Evolutionary conservation across 352 stramenopile genomes (phyloP).

Genomic region (Aphanomyces astaci): DNA sequence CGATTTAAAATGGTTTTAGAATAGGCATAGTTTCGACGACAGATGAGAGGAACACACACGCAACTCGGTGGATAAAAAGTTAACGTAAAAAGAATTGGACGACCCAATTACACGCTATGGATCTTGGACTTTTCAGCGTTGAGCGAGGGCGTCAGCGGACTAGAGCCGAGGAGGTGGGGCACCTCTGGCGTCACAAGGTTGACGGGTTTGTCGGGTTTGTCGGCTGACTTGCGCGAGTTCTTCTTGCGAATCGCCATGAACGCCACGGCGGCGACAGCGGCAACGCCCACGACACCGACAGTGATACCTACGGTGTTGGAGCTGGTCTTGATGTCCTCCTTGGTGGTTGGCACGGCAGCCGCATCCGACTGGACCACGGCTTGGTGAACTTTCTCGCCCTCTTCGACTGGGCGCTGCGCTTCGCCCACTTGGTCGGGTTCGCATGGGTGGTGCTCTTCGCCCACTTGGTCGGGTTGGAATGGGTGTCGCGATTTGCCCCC

Average conservation of each 20-base stretch:
- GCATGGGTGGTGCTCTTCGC: background rate
- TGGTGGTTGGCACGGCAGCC: background rate
- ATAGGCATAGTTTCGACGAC: too few relatives aligned
- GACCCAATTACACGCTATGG: conserved; percentile 19
- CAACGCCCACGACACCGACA: background rate
- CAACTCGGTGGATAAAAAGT: too few relatives aligned
- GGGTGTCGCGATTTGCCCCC: too few relatives aligned
- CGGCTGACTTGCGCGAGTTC: background rate
- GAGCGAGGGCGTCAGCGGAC: background rate
- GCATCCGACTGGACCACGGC: background rate
- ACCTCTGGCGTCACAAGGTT: conserved; percentile 7
- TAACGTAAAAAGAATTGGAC: too few relatives aligned
- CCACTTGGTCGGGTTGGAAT: too few relatives aligned
- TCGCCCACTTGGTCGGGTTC: background rate
- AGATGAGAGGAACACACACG: too few relatives aligned
- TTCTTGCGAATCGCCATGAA: conserved; percentile 4
- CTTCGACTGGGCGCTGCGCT: background rate
- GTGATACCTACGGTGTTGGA: background rate
- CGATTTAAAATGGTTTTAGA: too few relatives aligned
- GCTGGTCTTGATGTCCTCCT: background rate
- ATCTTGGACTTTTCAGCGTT: conserved; percentile 11
- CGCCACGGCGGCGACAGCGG: background rate
- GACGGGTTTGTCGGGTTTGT: background rate
- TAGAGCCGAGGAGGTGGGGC: background rate
- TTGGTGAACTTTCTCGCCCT: too few relatives aligned